Conservation (phyloP, 306 rosid species). For the Delonix regia region DNA sequence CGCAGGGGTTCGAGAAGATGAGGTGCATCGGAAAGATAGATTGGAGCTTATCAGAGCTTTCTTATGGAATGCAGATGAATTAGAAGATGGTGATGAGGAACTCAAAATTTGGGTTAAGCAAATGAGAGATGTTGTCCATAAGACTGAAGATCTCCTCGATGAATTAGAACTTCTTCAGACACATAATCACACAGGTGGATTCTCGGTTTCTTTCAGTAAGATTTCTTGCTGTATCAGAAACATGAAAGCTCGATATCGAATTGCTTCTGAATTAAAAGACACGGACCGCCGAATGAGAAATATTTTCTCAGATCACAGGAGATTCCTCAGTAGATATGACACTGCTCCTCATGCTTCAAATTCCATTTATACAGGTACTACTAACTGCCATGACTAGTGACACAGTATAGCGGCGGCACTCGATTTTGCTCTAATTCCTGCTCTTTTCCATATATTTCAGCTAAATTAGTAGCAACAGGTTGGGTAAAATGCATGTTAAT, state of each 20-base stretch:
- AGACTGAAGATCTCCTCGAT: constrained; percentile 52
- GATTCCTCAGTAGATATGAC: constrained; percentile 30
- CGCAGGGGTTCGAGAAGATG: constrained; percentile 36
- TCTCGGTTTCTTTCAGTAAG: constrained; percentile 19
- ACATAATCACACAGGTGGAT: constrained; percentile 20
- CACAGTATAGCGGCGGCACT: not conserved
- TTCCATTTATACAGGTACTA: constrained; percentile 41
- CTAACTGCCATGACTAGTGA: not conserved
- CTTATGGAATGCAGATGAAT: constrained; percentile 50
- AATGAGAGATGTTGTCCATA: constrained; percentile 50
- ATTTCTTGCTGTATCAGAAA: constrained; percentile 31
- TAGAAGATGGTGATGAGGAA: constrained; percentile 45
- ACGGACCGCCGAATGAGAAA: constrained; percentile 38
- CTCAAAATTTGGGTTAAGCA: constrained; percentile 55
- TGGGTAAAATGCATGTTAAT: constrained; percentile 17
- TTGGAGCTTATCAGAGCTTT: constrained; percentile 47
- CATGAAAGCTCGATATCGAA: constrained; percentile 46
- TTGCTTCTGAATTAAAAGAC: constrained; percentile 36
- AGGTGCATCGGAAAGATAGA: constrained; percentile 31
- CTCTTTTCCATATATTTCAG: constrained; percentile 11
- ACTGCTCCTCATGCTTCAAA: constrained; percentile 41
- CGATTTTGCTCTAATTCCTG: not conserved
- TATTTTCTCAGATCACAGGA: constrained; percentile 31
- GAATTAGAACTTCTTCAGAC: constrained; percentile 38
- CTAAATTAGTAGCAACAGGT: not conserved